A percentile compares a stretch with the other conserved stretches of the same genome.
These are phyloP conservation scores for Gynandropsis gynandra DNA, from an alignment of 345 rosid species.

Conservation along the genomic window DNA sequence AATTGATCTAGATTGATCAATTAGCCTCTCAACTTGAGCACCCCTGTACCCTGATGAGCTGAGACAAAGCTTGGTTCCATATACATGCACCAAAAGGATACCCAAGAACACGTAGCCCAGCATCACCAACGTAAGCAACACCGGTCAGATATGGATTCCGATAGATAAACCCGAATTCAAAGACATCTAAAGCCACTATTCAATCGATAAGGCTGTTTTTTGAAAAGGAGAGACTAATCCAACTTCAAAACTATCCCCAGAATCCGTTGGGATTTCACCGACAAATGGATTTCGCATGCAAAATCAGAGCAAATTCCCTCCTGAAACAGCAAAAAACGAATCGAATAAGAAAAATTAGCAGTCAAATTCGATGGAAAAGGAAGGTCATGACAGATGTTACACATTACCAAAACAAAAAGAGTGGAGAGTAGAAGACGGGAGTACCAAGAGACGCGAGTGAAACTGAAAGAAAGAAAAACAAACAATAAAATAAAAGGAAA, in stretches of 20 bases:
- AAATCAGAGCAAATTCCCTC: constrained; percentile 18
- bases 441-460: background rate
- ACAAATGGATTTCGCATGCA: background rate
- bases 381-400: background rate
- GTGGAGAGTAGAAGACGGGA: background rate
- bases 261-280: background rate
- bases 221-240: constrained; percentile 5
- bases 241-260: constrained; percentile 3
- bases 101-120: constrained; percentile 36
- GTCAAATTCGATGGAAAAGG: constrained; percentile 8
- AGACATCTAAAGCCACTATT: constrained; percentile 8
- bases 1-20: constrained; percentile 24
- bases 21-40: constrained; percentile 20
- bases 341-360: background rate
- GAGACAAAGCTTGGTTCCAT: constrained; percentile 27
- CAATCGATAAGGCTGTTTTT: background rate
- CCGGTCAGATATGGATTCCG: constrained; percentile 16
- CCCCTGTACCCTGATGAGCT: constrained; percentile 28
- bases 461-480: background rate
- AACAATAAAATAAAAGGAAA: background rate
- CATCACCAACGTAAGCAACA: constrained; percentile 31
- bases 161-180: constrained; percentile 10
- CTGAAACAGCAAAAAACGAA: constrained; percentile 12
- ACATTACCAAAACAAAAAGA: constrained; percentile 7
- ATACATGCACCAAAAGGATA: constrained; percentile 39